Percentiles rank a stretch among this genome's conserved stretches.
Conservation (phyloP, 441 rosid species). For the Daphne laureola region DNA sequence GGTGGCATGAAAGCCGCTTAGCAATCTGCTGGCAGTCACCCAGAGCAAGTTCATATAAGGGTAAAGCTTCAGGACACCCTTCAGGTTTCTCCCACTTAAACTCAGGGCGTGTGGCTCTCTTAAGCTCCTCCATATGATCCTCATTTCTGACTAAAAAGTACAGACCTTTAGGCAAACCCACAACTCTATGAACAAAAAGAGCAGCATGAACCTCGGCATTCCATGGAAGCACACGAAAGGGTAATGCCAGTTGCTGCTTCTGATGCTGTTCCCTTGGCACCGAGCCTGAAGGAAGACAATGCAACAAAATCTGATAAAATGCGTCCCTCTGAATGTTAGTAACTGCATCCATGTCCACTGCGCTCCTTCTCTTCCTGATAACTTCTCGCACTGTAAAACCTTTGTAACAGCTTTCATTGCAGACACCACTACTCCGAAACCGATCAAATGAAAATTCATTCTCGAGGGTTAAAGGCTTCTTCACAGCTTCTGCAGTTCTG, state of each 20-base stretch:
- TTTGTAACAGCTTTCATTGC: slow-evolving; percentile 38
- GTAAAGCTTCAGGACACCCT: slow-evolving; percentile 65
- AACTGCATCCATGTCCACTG: slow-evolving; percentile 76
- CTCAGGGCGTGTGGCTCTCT: slow-evolving; percentile 37
- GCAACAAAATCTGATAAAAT: slow-evolving; percentile 76
- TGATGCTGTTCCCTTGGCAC: slow-evolving; percentile 38
- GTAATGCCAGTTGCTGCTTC: slow-evolving; percentile 48
- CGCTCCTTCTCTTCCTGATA: slow-evolving; percentile 80
- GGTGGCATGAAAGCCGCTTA: slow-evolving; percentile 72
- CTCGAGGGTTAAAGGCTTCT: slow-evolving; percentile 39
- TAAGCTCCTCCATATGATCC: slow-evolving; percentile 59
- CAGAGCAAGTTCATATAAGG: slow-evolving; percentile 54
- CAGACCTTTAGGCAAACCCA: slow-evolving; percentile 60
- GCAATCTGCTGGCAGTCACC: slow-evolving; percentile 58
- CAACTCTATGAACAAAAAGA: slow-evolving; percentile 73
- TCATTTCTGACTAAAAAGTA: slow-evolving; percentile 79
- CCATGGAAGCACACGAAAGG: slow-evolving; percentile 76
- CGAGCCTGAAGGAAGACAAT: slow-evolving; percentile 74
- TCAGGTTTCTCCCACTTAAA: slow-evolving; percentile 77
- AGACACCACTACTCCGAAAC: slow-evolving; percentile 37
- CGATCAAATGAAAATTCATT: slow-evolving; percentile 23
- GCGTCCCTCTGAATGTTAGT: slow-evolving; percentile 46
- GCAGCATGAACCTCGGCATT: slow-evolving; percentile 87
- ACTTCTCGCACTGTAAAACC: slow-evolving; percentile 42
- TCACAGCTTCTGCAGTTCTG: slow-evolving; percentile 57